Evolutionary conservation across 2,329 filamentous ascomycete species (phyloP).

Genomic region (Fulvia fulva): DNA sequence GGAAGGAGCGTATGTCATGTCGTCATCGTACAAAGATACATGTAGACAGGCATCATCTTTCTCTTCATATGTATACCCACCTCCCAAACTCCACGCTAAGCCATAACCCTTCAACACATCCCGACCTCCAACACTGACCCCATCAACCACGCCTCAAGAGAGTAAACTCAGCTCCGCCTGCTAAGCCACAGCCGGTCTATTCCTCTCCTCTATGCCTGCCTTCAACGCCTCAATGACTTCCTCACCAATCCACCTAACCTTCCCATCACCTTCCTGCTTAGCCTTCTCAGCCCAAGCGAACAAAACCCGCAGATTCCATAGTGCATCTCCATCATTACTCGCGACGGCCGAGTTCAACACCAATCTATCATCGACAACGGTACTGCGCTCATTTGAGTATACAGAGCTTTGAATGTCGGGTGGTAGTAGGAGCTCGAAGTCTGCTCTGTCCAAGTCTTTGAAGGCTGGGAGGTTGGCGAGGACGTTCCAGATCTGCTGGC

Average conservation of each 20-base stretch:
- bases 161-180: neutral
- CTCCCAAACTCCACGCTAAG: neutral
- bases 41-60: too few relatives aligned
- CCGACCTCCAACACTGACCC: neutral
- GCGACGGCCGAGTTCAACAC: constrained; percentile 48
- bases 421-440: constrained; percentile 48
- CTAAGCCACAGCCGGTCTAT: constrained; percentile 7
- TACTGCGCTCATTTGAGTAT: constrained; percentile 52
- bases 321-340: constrained; percentile 51
- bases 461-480: constrained; percentile 62
- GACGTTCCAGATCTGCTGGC: constrained; percentile 62
- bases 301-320: constrained; percentile 60
- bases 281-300: constrained; percentile 62
- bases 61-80: neutral
- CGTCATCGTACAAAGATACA: too few relatives aligned
- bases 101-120: neutral
- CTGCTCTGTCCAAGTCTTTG: constrained; percentile 56
- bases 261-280: constrained; percentile 33
- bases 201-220: constrained; percentile 46
- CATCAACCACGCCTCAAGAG: neutral
- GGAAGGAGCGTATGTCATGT: too few relatives aligned
- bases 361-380: constrained; percentile 68
- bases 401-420: constrained; percentile 38
- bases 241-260: constrained; percentile 51
- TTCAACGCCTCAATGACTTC: constrained; percentile 55